Conservation (phyloP, 2,329 filamentous ascomycete species). For the Mycocentrospora acerina region DNA sequence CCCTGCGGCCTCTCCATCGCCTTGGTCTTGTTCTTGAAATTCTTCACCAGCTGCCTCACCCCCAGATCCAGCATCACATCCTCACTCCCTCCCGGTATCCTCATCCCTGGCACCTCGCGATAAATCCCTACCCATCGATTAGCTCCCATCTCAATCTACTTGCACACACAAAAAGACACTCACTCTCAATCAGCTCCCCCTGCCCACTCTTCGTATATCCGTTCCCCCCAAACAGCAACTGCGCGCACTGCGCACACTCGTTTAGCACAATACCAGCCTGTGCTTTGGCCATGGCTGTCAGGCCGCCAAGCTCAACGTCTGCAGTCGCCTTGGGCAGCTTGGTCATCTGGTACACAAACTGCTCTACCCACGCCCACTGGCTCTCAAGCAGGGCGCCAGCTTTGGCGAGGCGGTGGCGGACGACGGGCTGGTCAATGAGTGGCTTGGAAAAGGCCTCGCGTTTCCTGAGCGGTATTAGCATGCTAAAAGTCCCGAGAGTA, state of each 20-base stretch:
- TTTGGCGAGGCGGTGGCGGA: constrained; percentile 71
- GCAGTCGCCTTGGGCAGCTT: constrained; percentile 61
- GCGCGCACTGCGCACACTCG: constrained; percentile 68
- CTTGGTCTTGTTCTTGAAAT: constrained; percentile 62
- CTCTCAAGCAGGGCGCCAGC: constrained; percentile 68
- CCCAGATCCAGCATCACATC: constrained; percentile 72
- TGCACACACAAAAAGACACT: constrained; percentile 36
- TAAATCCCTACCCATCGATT: constrained; percentile 53
- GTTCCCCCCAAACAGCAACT: constrained; percentile 73
- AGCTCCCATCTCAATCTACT: constrained; percentile 4
- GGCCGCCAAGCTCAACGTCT: constrained; percentile 66
- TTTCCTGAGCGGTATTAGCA: constrained; percentile 38
- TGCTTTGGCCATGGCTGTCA: constrained; percentile 73
- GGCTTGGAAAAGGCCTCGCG: constrained; percentile 68
- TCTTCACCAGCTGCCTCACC: constrained; percentile 69
- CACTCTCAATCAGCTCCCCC: constrained; percentile 70
- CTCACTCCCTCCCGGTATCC: constrained; percentile 68
- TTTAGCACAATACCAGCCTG: constrained; percentile 71
- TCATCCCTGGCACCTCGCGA: constrained; percentile 62
- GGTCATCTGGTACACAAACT: constrained; percentile 68
- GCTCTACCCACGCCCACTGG: constrained; percentile 72
- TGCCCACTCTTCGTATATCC: constrained; percentile 70
- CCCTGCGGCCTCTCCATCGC: constrained; percentile 49
- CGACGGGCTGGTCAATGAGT: constrained; percentile 73
- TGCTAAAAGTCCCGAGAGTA: too few species aligned